phyloP scores from a whole-genome alignment of 306 rosid species.

The Corylus heterophylla region DNA sequence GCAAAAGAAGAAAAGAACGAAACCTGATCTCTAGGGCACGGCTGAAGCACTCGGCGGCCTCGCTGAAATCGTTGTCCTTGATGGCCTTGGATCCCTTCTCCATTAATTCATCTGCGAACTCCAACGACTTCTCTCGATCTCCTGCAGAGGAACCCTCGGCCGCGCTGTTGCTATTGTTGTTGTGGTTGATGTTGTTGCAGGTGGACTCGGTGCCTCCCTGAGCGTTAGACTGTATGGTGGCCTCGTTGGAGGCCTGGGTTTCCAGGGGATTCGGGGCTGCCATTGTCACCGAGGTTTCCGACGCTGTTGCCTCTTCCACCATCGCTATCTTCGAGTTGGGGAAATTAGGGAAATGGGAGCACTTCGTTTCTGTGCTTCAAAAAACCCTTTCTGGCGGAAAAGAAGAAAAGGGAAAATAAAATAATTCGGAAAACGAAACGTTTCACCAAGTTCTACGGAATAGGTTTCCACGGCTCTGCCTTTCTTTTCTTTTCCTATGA shows the following conservation, averaged over 20 bases:
- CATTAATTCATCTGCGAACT: slow-evolving; percentile 59
- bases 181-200: slow-evolving; percentile 28
- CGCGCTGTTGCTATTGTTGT: background rate
- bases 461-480: too few species aligned
- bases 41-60: slow-evolving; percentile 86
- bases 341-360: slow-evolving; percentile 9
- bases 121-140: slow-evolving; percentile 52
- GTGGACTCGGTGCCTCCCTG: slow-evolving; percentile 45
- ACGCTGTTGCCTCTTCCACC: slow-evolving; percentile 64
- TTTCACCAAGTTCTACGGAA: too few species aligned
- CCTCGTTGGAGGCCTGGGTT: slow-evolving; percentile 42
- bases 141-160: slow-evolving; percentile 43
- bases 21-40: slow-evolving; percentile 97
- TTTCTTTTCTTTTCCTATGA: too few species aligned
- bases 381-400: slow-evolving; percentile 49
- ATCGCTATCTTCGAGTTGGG: slow-evolving; percentile 26
- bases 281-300: slow-evolving; percentile 44
- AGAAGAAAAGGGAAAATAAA: background rate
- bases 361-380: slow-evolving; percentile 34
- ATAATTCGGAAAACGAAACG: background rate
- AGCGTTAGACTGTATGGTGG: slow-evolving; percentile 36
- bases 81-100: slow-evolving; percentile 69
- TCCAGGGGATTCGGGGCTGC: slow-evolving; percentile 31
- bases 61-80: slow-evolving; percentile 61
- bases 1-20: slow-evolving; percentile 4